Evolutionary conservation across 2,329 filamentous ascomycete genomes (phyloP).

Genomic region (Pseudopithomyces chartarum): DNA sequence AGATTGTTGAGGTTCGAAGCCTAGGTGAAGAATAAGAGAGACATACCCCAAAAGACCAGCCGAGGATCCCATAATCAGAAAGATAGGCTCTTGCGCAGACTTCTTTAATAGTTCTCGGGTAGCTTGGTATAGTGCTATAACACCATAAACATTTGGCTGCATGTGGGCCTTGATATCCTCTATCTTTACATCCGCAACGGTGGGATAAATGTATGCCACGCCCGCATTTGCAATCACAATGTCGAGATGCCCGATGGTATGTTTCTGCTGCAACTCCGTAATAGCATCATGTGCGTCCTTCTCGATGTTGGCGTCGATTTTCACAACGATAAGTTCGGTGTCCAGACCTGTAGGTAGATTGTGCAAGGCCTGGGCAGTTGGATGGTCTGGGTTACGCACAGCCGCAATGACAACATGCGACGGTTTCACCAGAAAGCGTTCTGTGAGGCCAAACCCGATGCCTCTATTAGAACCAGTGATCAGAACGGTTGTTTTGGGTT

Average conservation of each 20-base stretch:
- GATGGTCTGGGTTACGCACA: slow-evolving; percentile 35
- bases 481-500: not conserved
- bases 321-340: slow-evolving; percentile 6
- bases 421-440: slow-evolving; percentile 41
- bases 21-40: not conserved
- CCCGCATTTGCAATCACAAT: slow-evolving; percentile 17
- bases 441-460: slow-evolving; percentile 21
- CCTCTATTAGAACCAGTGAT: slow-evolving; percentile 2
- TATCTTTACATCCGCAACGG: slow-evolving; percentile 8
- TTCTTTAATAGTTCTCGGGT: slow-evolving; percentile 17
- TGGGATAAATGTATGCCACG: slow-evolving; percentile 1
- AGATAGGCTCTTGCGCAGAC: slow-evolving; percentile 10
- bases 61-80: slow-evolving; percentile 17
- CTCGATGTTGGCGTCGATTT: slow-evolving; percentile 8
- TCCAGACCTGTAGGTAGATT: slow-evolving; percentile 14
- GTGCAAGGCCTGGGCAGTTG: slow-evolving; percentile 28
- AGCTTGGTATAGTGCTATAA: slow-evolving; percentile 18
- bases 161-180: slow-evolving; percentile 12
- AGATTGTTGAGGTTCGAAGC: not conserved
- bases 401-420: slow-evolving; percentile 48
- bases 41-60: slow-evolving; percentile 10
- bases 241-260: slow-evolving; percentile 15
- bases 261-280: slow-evolving; percentile 9
- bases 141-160: slow-evolving; percentile 17
- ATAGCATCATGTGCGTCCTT: slow-evolving; percentile 11